phyloP scores from a whole-genome alignment of 1,139 yeast genomes.

The Sugiyamaella paludigena region DNA sequence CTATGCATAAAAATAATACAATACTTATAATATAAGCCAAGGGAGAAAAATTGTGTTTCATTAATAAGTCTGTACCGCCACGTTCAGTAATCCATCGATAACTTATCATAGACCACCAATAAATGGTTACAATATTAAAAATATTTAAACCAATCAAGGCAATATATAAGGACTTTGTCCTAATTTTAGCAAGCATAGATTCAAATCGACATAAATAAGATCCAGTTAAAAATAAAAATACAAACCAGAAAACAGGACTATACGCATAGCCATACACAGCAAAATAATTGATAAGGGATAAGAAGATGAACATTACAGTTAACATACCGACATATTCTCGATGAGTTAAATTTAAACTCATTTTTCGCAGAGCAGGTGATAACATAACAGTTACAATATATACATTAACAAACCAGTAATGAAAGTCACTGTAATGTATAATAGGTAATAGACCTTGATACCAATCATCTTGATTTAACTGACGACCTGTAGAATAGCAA shows the following conservation, averaged over 20 bases:
- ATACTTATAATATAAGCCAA: constrained; percentile 9
- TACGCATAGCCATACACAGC: constrained; percentile 7
- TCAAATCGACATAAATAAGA: constrained; percentile 9
- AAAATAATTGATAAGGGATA: constrained; percentile 7
- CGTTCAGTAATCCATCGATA: constrained; percentile 8
- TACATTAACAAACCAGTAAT: constrained; percentile 14
- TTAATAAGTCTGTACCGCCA: constrained; percentile 11
- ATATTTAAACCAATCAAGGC: constrained; percentile 1
- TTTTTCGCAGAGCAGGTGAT: constrained; percentile 12
- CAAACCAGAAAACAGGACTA: constrained; percentile 10
- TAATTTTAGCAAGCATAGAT: constrained; percentile 2
- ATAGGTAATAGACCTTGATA: constrained; percentile 8
- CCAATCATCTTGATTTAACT: constrained; percentile 6
- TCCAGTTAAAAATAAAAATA: constrained; percentile 9
- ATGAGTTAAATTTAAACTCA: constrained; percentile 6
- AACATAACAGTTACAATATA: constrained; percentile 11
- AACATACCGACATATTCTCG: constrained; percentile 9
- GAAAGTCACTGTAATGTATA: background rate
- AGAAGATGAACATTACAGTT: constrained; percentile 1
- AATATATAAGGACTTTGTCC: constrained; percentile 7
- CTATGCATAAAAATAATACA: constrained; percentile 6
- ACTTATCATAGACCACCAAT: constrained; percentile 6
- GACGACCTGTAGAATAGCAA: background rate
- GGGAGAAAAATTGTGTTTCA: constrained; percentile 10
- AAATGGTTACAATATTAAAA: constrained; percentile 7